Percentiles rank a stretch among this genome's conserved stretches.
Conservation (phyloP, 192 early-diverging fungal species). For the Linnemannia hyalina region DNA sequence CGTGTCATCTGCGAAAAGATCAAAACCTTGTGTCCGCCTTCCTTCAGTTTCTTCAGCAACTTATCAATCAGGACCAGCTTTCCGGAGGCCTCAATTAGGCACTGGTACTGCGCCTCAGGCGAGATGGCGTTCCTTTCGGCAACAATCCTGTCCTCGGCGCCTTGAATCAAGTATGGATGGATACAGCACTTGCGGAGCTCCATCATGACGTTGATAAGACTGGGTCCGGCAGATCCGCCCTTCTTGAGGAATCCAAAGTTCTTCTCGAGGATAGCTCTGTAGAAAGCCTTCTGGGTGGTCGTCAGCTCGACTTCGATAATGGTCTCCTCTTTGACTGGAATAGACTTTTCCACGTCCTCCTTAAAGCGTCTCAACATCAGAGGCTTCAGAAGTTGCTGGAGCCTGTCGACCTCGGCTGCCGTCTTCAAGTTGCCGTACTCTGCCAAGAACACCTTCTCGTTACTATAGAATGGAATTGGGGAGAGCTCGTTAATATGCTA, state of each 20-base stretch:
- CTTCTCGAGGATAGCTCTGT: slow-evolving; percentile 86
- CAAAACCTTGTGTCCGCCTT: slow-evolving; percentile 87
- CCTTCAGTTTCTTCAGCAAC: slow-evolving; percentile 78
- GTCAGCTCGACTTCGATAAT: slow-evolving; percentile 93
- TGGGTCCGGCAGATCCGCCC: slow-evolving; percentile 65
- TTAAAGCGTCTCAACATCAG: slow-evolving; percentile 91
- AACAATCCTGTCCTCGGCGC: slow-evolving; percentile 87
- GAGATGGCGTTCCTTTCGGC: slow-evolving; percentile 72
- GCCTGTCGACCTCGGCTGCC: slow-evolving; percentile 81
- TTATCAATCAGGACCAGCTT: slow-evolving; percentile 91
- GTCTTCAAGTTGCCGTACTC: slow-evolving; percentile 80
- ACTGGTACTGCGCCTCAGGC: slow-evolving; percentile 74
- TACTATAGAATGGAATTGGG: slow-evolving; percentile 38
- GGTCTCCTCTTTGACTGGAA: slow-evolving; percentile 93
- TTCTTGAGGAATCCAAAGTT: slow-evolving; percentile 90
- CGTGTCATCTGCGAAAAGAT: slow-evolving; percentile 92
- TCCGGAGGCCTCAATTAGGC: slow-evolving; percentile 83
- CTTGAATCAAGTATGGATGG: slow-evolving; percentile 84
- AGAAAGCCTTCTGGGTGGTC: slow-evolving; percentile 89
- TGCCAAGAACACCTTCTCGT: slow-evolving; percentile 76
- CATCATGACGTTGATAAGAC: slow-evolving; percentile 91
- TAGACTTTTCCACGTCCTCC: slow-evolving; percentile 91
- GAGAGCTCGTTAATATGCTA: slow-evolving; percentile 3
- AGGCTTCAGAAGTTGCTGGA: slow-evolving; percentile 85
- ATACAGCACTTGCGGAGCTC: slow-evolving; percentile 93